Percentiles rank a stretch among this genome's conserved stretches.
Conservation (phyloP, 768 basidiomycete genomes). For the Tylopilus vinaceipallidus region DNA sequence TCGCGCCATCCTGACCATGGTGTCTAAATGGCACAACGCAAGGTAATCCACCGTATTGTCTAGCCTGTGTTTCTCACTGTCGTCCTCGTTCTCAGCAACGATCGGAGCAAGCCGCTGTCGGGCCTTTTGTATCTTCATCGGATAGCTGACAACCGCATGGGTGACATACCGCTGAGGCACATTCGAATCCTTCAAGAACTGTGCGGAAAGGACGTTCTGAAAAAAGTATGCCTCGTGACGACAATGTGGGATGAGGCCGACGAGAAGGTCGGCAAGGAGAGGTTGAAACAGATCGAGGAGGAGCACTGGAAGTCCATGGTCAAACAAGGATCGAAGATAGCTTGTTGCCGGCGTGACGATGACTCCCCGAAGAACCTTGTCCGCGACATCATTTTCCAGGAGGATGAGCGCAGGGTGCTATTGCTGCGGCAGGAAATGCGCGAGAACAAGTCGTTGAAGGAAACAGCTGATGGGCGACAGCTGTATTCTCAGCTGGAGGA, state of each 20-base stretch:
- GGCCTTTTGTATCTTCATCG: conserved; percentile 40
- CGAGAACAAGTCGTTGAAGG: conserved; percentile 1
- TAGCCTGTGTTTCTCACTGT: not conserved
- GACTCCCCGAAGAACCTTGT: conserved; percentile 10
- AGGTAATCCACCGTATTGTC: not conserved
- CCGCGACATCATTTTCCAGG: conserved; percentile 1
- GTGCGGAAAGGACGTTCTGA: conserved; percentile 28
- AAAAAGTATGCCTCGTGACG: conserved; percentile 34
- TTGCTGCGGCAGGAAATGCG: conserved; percentile 8
- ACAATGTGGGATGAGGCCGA: conserved; percentile 22
- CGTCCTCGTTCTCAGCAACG: conserved; percentile 2
- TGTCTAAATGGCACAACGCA: conserved; percentile 14
- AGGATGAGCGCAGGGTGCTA: not conserved
- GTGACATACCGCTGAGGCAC: conserved; percentile 32
- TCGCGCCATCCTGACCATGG: conserved; percentile 5
- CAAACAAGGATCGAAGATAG: conserved; percentile 6
- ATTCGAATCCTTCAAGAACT: conserved; percentile 31
- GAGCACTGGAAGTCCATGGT: not conserved
- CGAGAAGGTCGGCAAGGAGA: conserved; percentile 15
- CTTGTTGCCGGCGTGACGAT: conserved; percentile 3
- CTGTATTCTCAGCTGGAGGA: too few species aligned
- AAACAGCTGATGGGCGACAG: conserved; percentile 10
- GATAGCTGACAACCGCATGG: conserved; percentile 39
- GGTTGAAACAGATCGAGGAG: conserved; percentile 1
- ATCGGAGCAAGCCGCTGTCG: conserved; percentile 16